Conservation (phyloP, 805 yeast genomes). For the Metschnikowia bowlesiae region DNA sequence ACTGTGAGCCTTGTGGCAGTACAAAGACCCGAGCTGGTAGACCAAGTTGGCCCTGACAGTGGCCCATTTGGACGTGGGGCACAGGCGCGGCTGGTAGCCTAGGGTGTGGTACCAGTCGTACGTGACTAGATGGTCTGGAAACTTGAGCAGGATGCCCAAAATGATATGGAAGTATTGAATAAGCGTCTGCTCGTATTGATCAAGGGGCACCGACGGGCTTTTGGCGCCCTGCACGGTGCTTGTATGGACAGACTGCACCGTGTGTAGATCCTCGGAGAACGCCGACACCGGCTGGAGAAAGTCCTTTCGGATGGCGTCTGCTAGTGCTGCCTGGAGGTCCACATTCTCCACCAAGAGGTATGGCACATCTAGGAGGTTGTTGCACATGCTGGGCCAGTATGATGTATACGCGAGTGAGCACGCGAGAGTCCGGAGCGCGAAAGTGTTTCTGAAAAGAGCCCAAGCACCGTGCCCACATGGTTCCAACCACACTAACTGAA, state of each 20-base stretch:
- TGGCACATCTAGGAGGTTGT: constrained; percentile 9
- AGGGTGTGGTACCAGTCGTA: constrained; percentile 75
- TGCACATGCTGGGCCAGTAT: constrained; percentile 1
- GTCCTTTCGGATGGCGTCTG: constrained; percentile 45
- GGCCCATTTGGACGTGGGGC: constrained; percentile 5
- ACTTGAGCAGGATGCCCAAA: constrained; percentile 44
- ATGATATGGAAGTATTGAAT: constrained; percentile 48
- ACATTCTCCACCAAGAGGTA: constrained; percentile 5
- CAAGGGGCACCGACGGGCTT: constrained; percentile 19
- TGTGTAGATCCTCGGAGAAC: constrained; percentile 34
- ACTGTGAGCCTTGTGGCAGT: constrained; percentile 51
- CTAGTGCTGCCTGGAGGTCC: constrained; percentile 22
- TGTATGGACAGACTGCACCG: constrained; percentile 43
- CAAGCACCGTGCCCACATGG: no score
- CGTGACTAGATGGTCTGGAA: constrained; percentile 56
- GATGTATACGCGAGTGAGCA: no score
- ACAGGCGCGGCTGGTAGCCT: constrained; percentile 16
- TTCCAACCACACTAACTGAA: no score
- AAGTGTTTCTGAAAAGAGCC: no score
- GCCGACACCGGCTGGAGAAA: constrained; percentile 35
- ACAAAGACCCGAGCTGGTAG: constrained; percentile 65
- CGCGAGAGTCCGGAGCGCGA: no score
- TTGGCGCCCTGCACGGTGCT: constrained; percentile 29
- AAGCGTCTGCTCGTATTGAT: constrained; percentile 24
- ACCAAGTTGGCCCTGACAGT: constrained; percentile 56